Evolutionary conservation across 495 filamentous ascomycete species (phyloP).

Genomic region (Lineolata rhizophorae): DNA sequence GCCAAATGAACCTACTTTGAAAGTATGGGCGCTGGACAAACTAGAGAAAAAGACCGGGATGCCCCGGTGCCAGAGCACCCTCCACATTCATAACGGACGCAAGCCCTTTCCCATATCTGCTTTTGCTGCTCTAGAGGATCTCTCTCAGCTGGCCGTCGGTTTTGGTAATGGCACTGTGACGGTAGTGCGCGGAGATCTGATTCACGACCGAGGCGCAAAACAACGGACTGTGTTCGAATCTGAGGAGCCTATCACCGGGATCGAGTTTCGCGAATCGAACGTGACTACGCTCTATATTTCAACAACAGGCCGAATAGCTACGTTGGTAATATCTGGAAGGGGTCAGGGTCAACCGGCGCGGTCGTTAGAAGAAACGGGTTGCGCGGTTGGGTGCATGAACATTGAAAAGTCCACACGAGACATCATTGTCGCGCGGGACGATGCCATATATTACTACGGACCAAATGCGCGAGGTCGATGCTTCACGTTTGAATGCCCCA

Average conservation of each 20-base stretch:
- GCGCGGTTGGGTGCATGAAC: constrained; percentile 82
- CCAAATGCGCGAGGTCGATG: constrained; percentile 66
- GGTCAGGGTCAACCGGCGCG: constrained; percentile 78
- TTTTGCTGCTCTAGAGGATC: constrained; percentile 63
- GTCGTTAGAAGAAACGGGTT: constrained; percentile 71
- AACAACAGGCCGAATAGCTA: constrained; percentile 74
- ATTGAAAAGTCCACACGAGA: constrained; percentile 57
- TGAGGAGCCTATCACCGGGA: constrained; percentile 85
- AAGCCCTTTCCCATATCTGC: constrained; percentile 88
- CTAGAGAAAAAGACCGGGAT: constrained; percentile 79
- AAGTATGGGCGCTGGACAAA: constrained; percentile 92
- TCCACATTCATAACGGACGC: constrained; percentile 73
- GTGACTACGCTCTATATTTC: constrained; percentile 70
- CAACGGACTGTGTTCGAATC: constrained; percentile 93
- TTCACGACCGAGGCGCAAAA: constrained; percentile 88
- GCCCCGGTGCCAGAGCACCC: constrained; percentile 65
- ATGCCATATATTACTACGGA: constrained; percentile 88
- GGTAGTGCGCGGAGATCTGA: constrained; percentile 78
- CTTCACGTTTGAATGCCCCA: constrained; percentile 75
- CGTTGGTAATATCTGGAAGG: constrained; percentile 62
- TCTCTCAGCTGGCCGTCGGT: constrained; percentile 80
- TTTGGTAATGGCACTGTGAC: constrained; percentile 93
- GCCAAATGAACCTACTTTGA: constrained; percentile 66
- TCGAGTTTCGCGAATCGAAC: constrained; percentile 48
- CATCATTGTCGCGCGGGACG: constrained; percentile 74